phyloP scores from a whole-genome alignment of 2,329 filamentous ascomycete genomes.

The Verticillium tricorpus region DNA sequence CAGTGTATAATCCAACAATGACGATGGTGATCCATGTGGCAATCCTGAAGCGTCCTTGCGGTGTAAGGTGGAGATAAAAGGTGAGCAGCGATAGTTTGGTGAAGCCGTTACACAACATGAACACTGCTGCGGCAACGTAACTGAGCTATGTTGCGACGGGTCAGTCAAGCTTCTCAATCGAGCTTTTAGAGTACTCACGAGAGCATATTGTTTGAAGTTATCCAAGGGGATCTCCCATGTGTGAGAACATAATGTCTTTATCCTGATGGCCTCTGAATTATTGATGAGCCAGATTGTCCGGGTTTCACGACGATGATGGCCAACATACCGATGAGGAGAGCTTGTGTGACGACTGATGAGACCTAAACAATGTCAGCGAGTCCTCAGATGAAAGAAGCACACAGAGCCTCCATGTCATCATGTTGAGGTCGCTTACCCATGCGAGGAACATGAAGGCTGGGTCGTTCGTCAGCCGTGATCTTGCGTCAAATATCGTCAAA shows the following conservation, averaged over 20 bases:
- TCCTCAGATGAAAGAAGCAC: neutral
- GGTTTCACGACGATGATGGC: neutral
- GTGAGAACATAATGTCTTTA: conserved; percentile 10
- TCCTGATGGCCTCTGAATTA: neutral
- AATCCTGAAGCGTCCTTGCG: conserved; percentile 25
- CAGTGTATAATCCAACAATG: conserved; percentile 24
- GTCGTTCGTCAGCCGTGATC: neutral
- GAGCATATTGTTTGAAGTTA: conserved; percentile 6
- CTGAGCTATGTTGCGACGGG: neutral
- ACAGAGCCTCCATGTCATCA: neutral
- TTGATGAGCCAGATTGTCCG: neutral
- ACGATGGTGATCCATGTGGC: conserved; percentile 23
- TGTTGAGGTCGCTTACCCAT: conserved; percentile 6
- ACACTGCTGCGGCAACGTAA: conserved; percentile 22
- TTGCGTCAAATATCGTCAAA: too few relatives aligned
- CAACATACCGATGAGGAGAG: conserved; percentile 2
- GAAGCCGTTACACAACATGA: conserved; percentile 27
- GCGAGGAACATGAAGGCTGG: conserved; percentile 12
- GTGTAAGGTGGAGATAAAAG: conserved; percentile 32
- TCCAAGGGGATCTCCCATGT: conserved; percentile 14
- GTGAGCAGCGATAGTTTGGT: conserved; percentile 34
- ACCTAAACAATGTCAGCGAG: neutral
- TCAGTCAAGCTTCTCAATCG: too few relatives aligned
- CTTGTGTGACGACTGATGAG: conserved; percentile 7
- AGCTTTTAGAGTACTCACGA: conserved; percentile 5